Evolutionary conservation across 208 protist species (phyloP).

Genomic region (Angomonas ambiguus): DNA sequence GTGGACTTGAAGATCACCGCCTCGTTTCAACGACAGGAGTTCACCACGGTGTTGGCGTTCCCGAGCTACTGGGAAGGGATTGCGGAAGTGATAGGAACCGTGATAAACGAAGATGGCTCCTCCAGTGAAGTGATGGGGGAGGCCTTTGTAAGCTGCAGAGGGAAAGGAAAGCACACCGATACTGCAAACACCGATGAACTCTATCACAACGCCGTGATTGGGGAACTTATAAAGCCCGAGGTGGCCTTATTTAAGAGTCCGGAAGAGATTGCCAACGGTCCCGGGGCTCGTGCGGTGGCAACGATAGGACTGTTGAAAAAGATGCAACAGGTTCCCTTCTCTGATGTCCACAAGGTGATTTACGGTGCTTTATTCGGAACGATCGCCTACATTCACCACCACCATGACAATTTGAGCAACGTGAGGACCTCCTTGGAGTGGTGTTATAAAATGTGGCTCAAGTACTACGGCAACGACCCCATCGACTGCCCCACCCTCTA

Average conservation of each 20-base stretch:
- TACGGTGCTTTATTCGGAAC: conserved; percentile 34
- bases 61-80: conserved; percentile 54
- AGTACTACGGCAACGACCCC: conserved; percentile 26
- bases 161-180: conserved; percentile 20
- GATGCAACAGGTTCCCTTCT: conserved; percentile 28
- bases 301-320: conserved; percentile 21
- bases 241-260: conserved; percentile 21
- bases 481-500: conserved; percentile 41
- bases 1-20: conserved; percentile 29
- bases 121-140: conserved; percentile 27
- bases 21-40: conserved; percentile 46
- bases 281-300: conserved; percentile 25
- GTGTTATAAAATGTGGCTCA: conserved; percentile 53
- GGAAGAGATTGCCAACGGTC: conserved; percentile 37
- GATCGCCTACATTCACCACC: conserved; percentile 60
- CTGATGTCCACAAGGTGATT: conserved; percentile 36
- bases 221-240: conserved; percentile 18
- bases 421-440: conserved; percentile 41
- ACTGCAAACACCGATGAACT: conserved; percentile 20
- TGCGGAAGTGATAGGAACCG: conserved; percentile 28
- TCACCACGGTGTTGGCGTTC: conserved; percentile 34
- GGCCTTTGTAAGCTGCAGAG: conserved; percentile 36
- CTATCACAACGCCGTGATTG: conserved; percentile 26
- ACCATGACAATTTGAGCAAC: conserved; percentile 19
- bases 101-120: conserved; percentile 28